These are phyloP conservation scores for Steccherinum ochraceum DNA, from an alignment of 768 basidiomycete genomes.

Conservation along the genomic window DNA sequence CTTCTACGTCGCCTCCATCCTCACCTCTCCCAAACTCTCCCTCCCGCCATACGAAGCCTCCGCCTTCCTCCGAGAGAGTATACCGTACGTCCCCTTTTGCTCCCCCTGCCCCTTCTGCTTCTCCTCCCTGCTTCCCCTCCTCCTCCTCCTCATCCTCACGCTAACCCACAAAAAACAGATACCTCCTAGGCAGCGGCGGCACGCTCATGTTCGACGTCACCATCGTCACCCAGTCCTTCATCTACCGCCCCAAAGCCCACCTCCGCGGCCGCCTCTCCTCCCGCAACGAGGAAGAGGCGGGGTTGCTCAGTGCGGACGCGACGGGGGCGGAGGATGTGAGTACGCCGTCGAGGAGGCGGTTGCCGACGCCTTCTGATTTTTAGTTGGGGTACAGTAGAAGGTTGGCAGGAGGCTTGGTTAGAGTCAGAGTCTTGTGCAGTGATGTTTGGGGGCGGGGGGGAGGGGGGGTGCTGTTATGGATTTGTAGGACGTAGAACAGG, in stretches of 20 bases:
- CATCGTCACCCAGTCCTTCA: slow-evolving; percentile 78
- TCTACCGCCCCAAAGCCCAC: slow-evolving; percentile 49
- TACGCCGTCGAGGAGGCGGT: slow-evolving; percentile 17
- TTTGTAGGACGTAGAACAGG: background rate
- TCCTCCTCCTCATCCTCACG: background rate
- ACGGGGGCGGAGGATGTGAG: slow-evolving; percentile 13
- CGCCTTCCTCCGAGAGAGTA: slow-evolving; percentile 69
- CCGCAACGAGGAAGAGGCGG: slow-evolving; percentile 24
- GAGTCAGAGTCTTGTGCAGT: too few species aligned
- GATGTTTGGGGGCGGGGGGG: too few species aligned
- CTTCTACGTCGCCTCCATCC: slow-evolving; percentile 87
- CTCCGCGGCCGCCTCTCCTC: slow-evolving; percentile 16
- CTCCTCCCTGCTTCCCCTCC: background rate
- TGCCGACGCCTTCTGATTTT: background rate
- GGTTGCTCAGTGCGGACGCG: slow-evolving; percentile 19
- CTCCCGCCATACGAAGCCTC: slow-evolving; percentile 54
- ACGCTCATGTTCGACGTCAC: slow-evolving; percentile 91
- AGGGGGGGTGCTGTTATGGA: too few species aligned
- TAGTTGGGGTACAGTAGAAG: too few species aligned
- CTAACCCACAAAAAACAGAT: slow-evolving; percentile 38
- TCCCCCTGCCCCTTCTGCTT: too few species aligned
- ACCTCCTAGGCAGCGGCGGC: slow-evolving; percentile 87
- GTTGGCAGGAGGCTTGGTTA: too few species aligned
- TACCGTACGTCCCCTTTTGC: slow-evolving; percentile 69
- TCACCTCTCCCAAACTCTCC: slow-evolving; percentile 63